Evolutionary conservation across 2,329 filamentous ascomycete genomes (phyloP), one percentile per base, ranked within the genome.

Genomic region (Cercospora zeae-maydis): DNA sequence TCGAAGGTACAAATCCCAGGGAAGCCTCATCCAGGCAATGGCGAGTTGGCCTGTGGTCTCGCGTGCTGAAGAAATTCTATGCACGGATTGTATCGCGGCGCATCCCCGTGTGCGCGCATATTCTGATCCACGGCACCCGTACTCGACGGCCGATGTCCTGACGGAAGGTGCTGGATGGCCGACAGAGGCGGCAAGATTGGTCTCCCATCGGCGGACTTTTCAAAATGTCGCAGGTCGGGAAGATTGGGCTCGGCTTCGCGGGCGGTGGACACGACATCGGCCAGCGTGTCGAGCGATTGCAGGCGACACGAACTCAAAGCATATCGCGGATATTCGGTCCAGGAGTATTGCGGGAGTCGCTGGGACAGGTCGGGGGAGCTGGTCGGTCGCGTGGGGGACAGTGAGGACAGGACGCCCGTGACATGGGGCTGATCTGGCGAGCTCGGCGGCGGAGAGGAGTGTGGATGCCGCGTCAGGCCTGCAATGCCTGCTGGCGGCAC

Each of bases 321-420:
- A 37, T 66, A 66, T 39, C 64, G 49, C 10, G 64, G 64, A 39
- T 66, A 66, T 36, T 66, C 64, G 13, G 64, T 66, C 64, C 64
- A 66, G 3, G 64, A 61, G 47, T 66, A 66, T 16, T 55, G 58
- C 19, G 64, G 64, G 3, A 66, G 55, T 34, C 61, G 58, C 34
- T 53, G 54, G 42, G 54, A 13, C 8, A 47, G 13, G 13, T 53
- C 45, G 21, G 53, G 21, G 10, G 39, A 47, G 5, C 21, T 62
- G 49, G 34, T 34, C 16, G 27, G 57, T 11, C 42, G 27, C 5
- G 42, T 13, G 24, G 31, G 45, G 1, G 21, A 34, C 1, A 37
- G 5, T 30, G 16, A 33, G 54, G 39, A 30, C 21, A 45, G 16
- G 9, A 42, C 6, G 16, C 34, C 36, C 19, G n/a, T 24, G 24